Percentiles rank a stretch among this genome's conserved stretches.
phyloP scores from a whole-genome alignment of 495 filamentous ascomycete species.

The Trichoderma orchidacearum region DNA sequence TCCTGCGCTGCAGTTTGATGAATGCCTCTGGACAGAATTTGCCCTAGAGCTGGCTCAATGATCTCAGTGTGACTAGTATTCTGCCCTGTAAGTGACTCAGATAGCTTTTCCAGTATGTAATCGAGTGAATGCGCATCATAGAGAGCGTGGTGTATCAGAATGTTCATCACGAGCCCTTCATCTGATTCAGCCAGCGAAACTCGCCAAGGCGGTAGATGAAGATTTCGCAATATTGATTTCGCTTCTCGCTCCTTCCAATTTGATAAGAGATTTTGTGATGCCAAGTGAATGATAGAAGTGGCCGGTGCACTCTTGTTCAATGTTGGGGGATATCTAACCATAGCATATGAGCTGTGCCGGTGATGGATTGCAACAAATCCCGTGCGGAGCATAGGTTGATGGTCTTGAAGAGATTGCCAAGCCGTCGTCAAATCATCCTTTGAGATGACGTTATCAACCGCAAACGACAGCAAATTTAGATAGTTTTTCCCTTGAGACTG shows the following conservation, averaged over 20 bases:
- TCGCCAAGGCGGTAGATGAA: slow-evolving; percentile 16
- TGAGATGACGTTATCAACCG: slow-evolving; percentile 12
- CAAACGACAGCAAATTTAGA: slow-evolving; percentile 44
- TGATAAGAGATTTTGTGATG: not conserved
- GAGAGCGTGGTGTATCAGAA: slow-evolving; percentile 53
- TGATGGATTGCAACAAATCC: slow-evolving; percentile 50
- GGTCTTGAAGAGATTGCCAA: slow-evolving; percentile 38
- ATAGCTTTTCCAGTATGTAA: slow-evolving; percentile 42
- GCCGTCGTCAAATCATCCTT: slow-evolving; percentile 27
- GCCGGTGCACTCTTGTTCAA: not conserved
- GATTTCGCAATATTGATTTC: slow-evolving; percentile 1
- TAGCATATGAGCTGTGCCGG: slow-evolving; percentile 44
- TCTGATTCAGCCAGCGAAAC: slow-evolving; percentile 9
- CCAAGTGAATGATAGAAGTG: not conserved
- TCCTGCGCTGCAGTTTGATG: slow-evolving; percentile 18
- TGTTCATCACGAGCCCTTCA: slow-evolving; percentile 24
- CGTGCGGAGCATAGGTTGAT: slow-evolving; percentile 59
- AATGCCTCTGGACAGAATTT: slow-evolving; percentile 34
- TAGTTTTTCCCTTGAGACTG: slow-evolving; percentile 42
- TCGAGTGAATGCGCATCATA: slow-evolving; percentile 65
- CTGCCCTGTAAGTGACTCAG: slow-evolving; percentile 5
- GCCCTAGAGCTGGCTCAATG: slow-evolving; percentile 29
- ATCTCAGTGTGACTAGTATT: slow-evolving; percentile 1
- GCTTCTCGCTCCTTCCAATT: not conserved
- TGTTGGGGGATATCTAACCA: slow-evolving; percentile 38